Base-by-base conservation (phyloP, 441 rosid genomes). In the Kokia cookei region DNA sequence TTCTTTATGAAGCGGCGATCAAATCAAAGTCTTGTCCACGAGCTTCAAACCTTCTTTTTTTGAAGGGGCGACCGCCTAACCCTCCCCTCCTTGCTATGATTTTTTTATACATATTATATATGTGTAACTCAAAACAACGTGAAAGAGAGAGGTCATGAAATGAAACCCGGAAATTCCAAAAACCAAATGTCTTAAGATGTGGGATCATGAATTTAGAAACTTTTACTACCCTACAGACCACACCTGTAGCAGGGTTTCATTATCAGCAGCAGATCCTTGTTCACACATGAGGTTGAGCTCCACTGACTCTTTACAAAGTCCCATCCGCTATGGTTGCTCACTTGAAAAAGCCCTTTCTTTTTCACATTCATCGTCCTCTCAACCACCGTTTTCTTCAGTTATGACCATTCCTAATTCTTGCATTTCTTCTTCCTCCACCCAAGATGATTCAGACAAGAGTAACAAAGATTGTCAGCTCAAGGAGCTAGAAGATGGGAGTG, bases 351-450 rank as follows among this genome's bases (percentile, higher is more conserved):
- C 82, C 47, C 89, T 86, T 43, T 88, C 85, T 29, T 55, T 93
- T 73, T 82, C 93, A 3, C 88, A 37, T 37, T 37, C 40, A 37
- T 37, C 90, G 22, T 73, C 84, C 4, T 78, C 85, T 0, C 81
- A 89, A 12, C 78, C 82, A 58, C 81, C 81, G 65, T 77, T 85
- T 58, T 77, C 89, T 24, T 79, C 90, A 57, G 75, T 55, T 50
- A 37, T 61, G 55, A n/a, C 45, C 26, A 54, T 10, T 6, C 84
- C 88, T 4, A 91, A 82, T 81, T 89, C 97, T 76, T 84, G 95
- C 0, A 78, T 83, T 79, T 93, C 98, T 51, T 93, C 90, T 51
- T 89, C 93, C 65, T 90, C 95, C 12, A 85, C 82, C 29, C 91
- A 89, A 78, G 91, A 87, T 58, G 93, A 85, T 57, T 78, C 82